Base-by-base conservation (phyloP, 2,329 filamentous ascomycete genomes). In the Clonostachys chloroleuca region DNA sequence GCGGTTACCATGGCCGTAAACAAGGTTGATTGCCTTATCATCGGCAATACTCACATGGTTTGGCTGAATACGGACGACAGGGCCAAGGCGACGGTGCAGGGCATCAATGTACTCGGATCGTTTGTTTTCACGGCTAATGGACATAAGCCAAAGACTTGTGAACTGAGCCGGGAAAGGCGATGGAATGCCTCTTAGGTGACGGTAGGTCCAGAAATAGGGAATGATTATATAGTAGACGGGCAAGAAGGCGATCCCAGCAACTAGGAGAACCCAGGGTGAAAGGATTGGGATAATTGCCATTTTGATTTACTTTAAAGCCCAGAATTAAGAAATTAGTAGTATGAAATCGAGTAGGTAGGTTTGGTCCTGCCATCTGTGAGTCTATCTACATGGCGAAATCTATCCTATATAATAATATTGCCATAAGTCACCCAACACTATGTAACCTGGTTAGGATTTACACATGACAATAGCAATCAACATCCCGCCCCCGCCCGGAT, bases 1-100 rank as follows among this genome's bases (percentile, higher is more conserved):
- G 12, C 51, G 47, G 37, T 51, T 52, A 24, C 51, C 51, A 14
- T 52, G 51, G 6, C 44, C 51, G 14, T 52, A 52, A 13, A 52
- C 40, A 4, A 47, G 49, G 3, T 46, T 46, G 5, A 52, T 35
- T 4, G 44, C 51, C 14, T 52, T 49, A 4, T 46, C 44, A 3
- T 44, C 47, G 16, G 51, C 51, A 35, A 52, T 51, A 8, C 44
- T 47, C 9, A 52, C 46, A 41, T 52, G 51, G 44, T 52, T 52
- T 35, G 47, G 47, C 2, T 45, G 49, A 17, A 52, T 43, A 14
- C 51, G 40, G 9, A 51, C 47, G 34, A 52, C 44, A 6, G 45
- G 47, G 42, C 51, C 51, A 6, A 47, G 46, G 16, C 45, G 44
- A 12, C 43, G 44, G 36, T 52, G 51, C 13, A 47, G 46, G 6